phyloP scores from a whole-genome alignment of 2,329 filamentous ascomycete genomes.

The Apiospora malaysiana region DNA sequence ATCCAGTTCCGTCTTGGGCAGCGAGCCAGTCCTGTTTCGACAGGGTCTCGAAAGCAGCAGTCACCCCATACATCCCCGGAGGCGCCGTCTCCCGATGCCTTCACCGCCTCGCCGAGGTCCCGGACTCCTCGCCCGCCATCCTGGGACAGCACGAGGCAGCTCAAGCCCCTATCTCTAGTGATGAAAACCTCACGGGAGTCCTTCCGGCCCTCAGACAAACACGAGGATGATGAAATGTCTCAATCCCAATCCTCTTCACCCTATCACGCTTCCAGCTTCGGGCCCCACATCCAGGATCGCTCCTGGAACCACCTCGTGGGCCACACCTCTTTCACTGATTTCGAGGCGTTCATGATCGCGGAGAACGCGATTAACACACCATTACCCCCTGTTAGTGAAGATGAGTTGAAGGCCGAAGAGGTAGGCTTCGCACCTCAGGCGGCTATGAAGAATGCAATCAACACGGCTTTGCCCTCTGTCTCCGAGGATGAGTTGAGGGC shows the following conservation, averaged over 20 bases:
- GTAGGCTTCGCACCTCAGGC: not conserved
- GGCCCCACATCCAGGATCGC: conserved; percentile 24
- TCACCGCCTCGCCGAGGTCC: conserved; percentile 41
- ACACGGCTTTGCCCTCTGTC: not conserved
- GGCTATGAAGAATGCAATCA: not conserved
- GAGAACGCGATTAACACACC: not conserved
- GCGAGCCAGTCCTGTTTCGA: conserved; percentile 43
- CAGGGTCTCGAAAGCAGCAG: conserved; percentile 41
- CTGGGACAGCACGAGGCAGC: conserved; percentile 71
- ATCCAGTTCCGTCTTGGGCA: conserved; percentile 60
- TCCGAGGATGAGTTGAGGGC: not conserved
- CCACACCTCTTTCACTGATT: not conserved
- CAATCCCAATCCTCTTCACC: not conserved
- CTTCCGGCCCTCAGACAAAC: conserved; percentile 47
- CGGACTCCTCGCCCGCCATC: conserved; percentile 60
- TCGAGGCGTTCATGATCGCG: not conserved
- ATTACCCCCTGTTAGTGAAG: not conserved
- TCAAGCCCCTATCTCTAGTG: conserved; percentile 82
- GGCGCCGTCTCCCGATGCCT: conserved; percentile 41
- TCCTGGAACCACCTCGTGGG: not conserved
- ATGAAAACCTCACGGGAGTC: conserved; percentile 61
- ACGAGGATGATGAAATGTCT: conserved; percentile 46
- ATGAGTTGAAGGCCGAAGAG: not conserved
- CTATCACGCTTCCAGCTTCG: not conserved
- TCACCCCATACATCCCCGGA: conserved; percentile 45